Evolutionary conservation across 768 basidiomycete species (phyloP), one percentile per base, ranked within the genome.

Genomic region (Mycena belliarum): DNA sequence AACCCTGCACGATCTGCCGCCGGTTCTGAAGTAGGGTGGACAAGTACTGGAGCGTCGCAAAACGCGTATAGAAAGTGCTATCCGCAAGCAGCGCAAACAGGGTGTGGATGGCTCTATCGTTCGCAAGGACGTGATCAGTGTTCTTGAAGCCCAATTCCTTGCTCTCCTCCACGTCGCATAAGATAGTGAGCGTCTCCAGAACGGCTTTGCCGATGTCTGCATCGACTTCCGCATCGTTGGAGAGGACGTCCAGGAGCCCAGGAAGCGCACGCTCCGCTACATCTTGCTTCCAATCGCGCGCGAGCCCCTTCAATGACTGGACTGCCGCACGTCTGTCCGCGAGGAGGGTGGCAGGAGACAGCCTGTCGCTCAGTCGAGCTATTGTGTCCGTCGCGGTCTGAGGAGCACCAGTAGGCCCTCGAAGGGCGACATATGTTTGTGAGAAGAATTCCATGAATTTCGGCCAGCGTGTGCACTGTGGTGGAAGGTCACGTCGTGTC

Each of bases 291-390:
- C 90, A 93, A 72, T 97, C 95, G 57, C 95, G 83, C 44, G 88
- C 79, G 51, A 98, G 86, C 21, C 95, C 96, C 70, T 98, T 98
- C 63, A 99, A 82, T 1, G 93, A 85, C 50, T 97, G 77, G n/a
- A 99, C 89, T 0, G 96, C 89, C 25, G 96, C 96, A 56, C 93
- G 83, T 65, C 97, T 81, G 75, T 98, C 97, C 28, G 94, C 90
- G 16, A 95, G 84, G 24, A 92, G 84, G 0, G 91, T 88, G 4
- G 89, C 86, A n/a, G 95, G 93, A 20, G 93, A 90, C 21, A 99
- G 84, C 28, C 94, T 78, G 70, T 97, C 95, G 63, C 88, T 89
- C 62, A 98, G 87, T 64, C 88, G 87, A 26, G 84, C 82, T 67
- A 98, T 94, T 21, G 93, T 94, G 55, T 96, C 94, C 23, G 81